Base-by-base conservation (phyloP, 1,139 yeast genomes). In the Taphrina flavorubra region DNA sequence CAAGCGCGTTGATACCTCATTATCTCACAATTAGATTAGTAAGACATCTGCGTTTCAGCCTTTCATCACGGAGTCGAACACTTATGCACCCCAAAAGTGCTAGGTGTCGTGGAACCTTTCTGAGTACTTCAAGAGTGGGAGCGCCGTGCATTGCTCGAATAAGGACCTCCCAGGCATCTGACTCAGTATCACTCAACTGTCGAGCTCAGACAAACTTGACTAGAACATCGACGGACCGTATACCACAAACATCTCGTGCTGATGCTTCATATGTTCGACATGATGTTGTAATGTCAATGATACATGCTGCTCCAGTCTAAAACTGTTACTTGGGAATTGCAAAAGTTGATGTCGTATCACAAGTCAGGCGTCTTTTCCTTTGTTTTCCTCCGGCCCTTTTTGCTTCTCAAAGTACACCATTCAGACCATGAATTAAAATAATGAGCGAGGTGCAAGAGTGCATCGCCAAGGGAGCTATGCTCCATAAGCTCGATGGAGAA, bases 251-350 rank as follows among this genome's bases (percentile, higher is more conserved):
- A 16, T 13, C n/a, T 16, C n/a, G 47, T 13, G 47, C 18, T 44
- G 47, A 13, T 16, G 16, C n/a, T n/a, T 49, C 31, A 20, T 31
- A 20, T 20, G 36, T 10, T 56, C 60, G 31, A 40, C 36, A 13
- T 13, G 40, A 10, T 18, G 49, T 16, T 40, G 60, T 34, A 56
- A 16, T 6, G 18, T 18, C 25, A 56, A 7, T 18, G 49, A 56
- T 16, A 56, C 49, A 40, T 40, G 36, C 20, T 56, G 60, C 60
- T 56, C 60, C 25, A 56, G 60, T 20, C 60, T 56, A 20, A 1
- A 7, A 34, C 2, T 34, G 31, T 55, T 16, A 55, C 8, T 55
- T 2, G 16, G 20, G 20, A 13, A 16, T 5, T 51, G 56, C 16
- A 16, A 2, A 2, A n/a, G 20, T 10, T 8, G 18, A 16, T 25